phyloP scores from a whole-genome alignment of 2,329 filamentous ascomycete species.

The Ilyonectria sp. region DNA sequence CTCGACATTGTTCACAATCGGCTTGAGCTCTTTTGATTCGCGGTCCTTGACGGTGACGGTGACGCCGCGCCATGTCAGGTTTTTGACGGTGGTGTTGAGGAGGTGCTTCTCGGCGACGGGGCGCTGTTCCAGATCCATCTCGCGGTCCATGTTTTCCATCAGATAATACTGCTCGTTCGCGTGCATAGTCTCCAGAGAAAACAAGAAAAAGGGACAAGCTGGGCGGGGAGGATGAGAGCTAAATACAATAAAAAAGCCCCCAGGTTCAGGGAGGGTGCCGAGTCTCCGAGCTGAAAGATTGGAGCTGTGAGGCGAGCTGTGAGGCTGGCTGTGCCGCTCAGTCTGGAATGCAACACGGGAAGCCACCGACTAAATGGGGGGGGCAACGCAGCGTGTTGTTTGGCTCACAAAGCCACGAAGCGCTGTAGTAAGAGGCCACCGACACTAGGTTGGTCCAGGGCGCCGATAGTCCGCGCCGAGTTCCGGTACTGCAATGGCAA shows the following conservation, averaged over 20 bases:
- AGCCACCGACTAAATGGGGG: too few species aligned
- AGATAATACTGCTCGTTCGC: constrained; percentile 5
- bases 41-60: constrained; percentile 82
- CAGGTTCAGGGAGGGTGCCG: not conserved
- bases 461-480: too few species aligned
- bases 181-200: not conserved
- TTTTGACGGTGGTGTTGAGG: constrained; percentile 74
- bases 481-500: too few species aligned
- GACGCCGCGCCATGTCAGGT: constrained; percentile 76
- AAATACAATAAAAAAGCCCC: constrained; percentile 1
- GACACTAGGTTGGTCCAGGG: too few species aligned
- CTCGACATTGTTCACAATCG: constrained; percentile 74
- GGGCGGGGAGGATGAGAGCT: not conserved
- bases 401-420: too few species aligned
- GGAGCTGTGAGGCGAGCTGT: too few species aligned
- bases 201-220: not conserved
- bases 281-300: too few species aligned
- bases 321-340: too few species aligned
- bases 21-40: constrained; percentile 73
- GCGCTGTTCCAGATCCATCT: constrained; percentile 45
- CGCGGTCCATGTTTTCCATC: constrained; percentile 19
- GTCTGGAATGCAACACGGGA: too few species aligned
- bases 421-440: too few species aligned
- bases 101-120: constrained; percentile 64
- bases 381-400: too few species aligned